These are phyloP conservation scores for Jasminum sambac DNA, from an alignment of 257 asterid species.

Conservation along the genomic window DNA sequence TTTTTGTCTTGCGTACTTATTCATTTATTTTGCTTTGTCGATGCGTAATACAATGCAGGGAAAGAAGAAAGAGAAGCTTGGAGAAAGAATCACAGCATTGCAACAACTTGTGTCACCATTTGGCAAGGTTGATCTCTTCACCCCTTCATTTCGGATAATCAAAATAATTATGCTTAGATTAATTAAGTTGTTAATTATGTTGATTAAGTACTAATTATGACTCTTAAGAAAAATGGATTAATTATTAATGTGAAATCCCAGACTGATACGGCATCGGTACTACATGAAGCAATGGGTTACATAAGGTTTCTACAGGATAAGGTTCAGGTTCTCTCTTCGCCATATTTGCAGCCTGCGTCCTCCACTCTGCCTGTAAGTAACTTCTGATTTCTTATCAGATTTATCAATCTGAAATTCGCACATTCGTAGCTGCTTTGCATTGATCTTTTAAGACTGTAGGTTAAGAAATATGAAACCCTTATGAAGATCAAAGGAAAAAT, in stretches of 20 bases:
- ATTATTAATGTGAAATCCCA: constrained; percentile 24
- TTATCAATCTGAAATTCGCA: background rate
- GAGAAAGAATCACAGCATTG: constrained; percentile 85
- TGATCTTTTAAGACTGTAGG: background rate
- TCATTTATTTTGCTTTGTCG: too few relatives aligned
- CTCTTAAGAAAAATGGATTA: too few relatives aligned
- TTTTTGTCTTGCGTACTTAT: too few relatives aligned
- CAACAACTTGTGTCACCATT: constrained; percentile 95
- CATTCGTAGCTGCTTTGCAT: background rate
- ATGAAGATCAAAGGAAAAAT: too few relatives aligned
- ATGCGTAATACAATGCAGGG: constrained; percentile 34
- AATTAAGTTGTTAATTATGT: too few relatives aligned
- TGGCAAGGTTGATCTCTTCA: constrained; percentile 65
- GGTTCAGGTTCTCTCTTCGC: constrained; percentile 85
- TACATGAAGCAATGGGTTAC: constrained; percentile 90
- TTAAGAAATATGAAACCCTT: too few relatives aligned
- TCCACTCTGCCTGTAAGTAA: constrained; percentile 36
- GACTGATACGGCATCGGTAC: constrained; percentile 96
- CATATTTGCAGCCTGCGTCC: constrained; percentile 55
- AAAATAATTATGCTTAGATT: background rate
- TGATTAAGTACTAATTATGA: too few relatives aligned
- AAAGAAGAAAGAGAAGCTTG: constrained; percentile 74
- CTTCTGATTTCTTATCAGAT: background rate
- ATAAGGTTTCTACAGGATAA: constrained; percentile 86
- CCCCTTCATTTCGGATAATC: background rate